These are phyloP conservation scores for Amniculicola lignicola DNA, from an alignment of 495 filamentous ascomycete genomes.

Conservation along the genomic window DNA sequence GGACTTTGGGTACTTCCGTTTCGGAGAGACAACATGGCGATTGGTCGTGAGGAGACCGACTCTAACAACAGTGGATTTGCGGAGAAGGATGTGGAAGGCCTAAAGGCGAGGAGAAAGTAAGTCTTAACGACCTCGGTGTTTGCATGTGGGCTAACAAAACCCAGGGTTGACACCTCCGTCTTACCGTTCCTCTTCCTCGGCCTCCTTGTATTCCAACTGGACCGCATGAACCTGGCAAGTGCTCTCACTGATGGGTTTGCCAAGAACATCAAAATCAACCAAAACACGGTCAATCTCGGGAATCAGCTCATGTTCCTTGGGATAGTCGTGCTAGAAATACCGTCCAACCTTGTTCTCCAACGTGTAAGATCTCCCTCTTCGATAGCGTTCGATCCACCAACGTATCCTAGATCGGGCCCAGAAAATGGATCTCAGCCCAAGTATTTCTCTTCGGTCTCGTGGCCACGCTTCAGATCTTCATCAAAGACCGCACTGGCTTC, in stretches of 20 bases:
- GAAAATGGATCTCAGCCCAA: slow-evolving; percentile 4
- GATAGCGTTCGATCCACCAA: not conserved
- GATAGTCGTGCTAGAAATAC: slow-evolving; percentile 7
- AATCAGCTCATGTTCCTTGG: slow-evolving; percentile 8
- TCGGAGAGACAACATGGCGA: no score
- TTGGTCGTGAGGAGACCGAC: no score
- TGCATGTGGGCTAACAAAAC: not conserved
- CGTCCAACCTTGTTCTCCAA: slow-evolving; percentile 7
- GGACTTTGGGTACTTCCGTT: no score
- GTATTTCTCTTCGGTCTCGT: slow-evolving; percentile 8
- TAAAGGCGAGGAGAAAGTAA: not conserved
- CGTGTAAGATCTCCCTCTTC: not conserved
- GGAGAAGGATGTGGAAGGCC: not conserved
- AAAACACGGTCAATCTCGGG: slow-evolving; percentile 3
- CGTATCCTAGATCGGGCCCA: not conserved
- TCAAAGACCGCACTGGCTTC: not conserved
- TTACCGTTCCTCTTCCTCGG: not conserved
- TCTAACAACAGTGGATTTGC: no score
- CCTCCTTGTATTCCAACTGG: slow-evolving; percentile 3
- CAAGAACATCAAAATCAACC: slow-evolving; percentile 1
- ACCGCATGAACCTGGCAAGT: slow-evolving; percentile 6
- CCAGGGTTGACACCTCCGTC: not conserved
- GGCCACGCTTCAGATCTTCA: slow-evolving; percentile 2
- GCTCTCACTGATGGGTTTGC: slow-evolving; percentile 4
- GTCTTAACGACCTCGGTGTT: not conserved